phyloP scores from a whole-genome alignment of 305 asterid genomes.

The Fraxinus greggii region DNA sequence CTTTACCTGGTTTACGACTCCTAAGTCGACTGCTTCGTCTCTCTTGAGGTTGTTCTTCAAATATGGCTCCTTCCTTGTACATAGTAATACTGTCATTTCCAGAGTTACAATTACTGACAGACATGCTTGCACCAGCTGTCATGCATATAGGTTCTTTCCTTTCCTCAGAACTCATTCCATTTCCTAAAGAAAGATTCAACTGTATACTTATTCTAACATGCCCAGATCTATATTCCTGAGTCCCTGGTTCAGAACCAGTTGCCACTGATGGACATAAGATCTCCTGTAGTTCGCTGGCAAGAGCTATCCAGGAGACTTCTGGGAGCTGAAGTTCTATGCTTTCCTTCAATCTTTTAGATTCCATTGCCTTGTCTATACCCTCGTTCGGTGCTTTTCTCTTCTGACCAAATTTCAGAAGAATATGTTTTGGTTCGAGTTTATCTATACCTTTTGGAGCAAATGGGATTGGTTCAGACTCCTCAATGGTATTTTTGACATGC shows the following conservation, averaged over 20 bases:
- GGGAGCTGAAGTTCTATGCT: constrained; percentile 60
- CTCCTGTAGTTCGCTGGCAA: constrained; percentile 60
- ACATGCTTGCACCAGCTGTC: constrained; percentile 38
- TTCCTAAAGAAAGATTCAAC: constrained; percentile 59
- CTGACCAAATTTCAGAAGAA: constrained; percentile 69
- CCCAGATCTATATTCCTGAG: constrained; percentile 43
- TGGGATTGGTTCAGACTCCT: constrained; percentile 75
- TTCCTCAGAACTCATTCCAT: constrained; percentile 34
- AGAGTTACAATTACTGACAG: constrained; percentile 36
- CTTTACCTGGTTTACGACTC: constrained; percentile 95
- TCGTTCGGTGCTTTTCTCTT: constrained; percentile 70
- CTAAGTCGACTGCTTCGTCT: constrained; percentile 97
- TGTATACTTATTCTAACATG: constrained; percentile 53
- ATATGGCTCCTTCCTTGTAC: constrained; percentile 53
- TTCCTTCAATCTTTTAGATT: constrained; percentile 63
- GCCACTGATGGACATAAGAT: constrained; percentile 42
- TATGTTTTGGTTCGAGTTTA: constrained; percentile 84
- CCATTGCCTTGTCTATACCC: constrained; percentile 41
- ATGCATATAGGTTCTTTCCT: constrained; percentile 37
- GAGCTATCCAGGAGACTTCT: constrained; percentile 83
- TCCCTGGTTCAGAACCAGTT: constrained; percentile 39
- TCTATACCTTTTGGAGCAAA: constrained; percentile 93
- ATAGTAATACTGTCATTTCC: constrained; percentile 37
- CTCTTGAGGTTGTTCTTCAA: constrained; percentile 93
- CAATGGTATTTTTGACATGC: constrained; percentile 78